Base-by-base conservation (phyloP, 2,329 filamentous ascomycete species). In the Sarocladium oryzae region DNA sequence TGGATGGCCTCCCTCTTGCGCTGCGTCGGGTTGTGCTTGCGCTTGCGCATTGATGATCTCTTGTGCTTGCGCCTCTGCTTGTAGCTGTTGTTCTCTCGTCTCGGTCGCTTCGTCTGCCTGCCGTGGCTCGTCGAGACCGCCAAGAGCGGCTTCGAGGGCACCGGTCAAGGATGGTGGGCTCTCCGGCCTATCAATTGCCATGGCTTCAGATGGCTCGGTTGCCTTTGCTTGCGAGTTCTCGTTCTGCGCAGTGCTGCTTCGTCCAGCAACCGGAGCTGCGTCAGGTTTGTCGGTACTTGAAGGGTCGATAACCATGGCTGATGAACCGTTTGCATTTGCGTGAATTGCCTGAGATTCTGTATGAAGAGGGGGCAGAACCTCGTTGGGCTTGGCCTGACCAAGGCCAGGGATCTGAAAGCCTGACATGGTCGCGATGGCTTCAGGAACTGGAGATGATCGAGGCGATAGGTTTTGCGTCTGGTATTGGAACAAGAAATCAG, bases 1-100 rank as follows among this genome's bases (percentile, higher is more conserved):
- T 2, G 86, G 84, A 40, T 86, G 74, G 10, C 69, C 72, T 51
- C 59, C 59, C 46, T 66, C 56, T 15, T 46, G 56, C 13, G 55
- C 28, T 28, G 33, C 52, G 2, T 43, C 43, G 15, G 43, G 43
- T 15, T 33, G 55, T 30, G 28, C 51, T 50, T 46, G 51, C 2
- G 43, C 43, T 30, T 52, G 57, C 3, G 24, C 43, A 16, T 32
- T 30, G 43, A 48, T 53, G 40, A 21, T 23, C 18, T 35, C 36
- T n/a, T 36, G 32, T 36, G 51, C 21, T 28, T 32, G 51, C 7
- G 28, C 38, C 37, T 51, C 28, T 18, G 20, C 36, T 15, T 6
- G n/a, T 26, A 23, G 6, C 37, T 41, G 38, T 16, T 43, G 40
- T 24, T 36, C 20, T 30, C 21, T 33, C 37, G 28, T 16, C 45